phyloP scores from a whole-genome alignment of 75 land plant species.

The Selaginella moellendorffii region DNA sequence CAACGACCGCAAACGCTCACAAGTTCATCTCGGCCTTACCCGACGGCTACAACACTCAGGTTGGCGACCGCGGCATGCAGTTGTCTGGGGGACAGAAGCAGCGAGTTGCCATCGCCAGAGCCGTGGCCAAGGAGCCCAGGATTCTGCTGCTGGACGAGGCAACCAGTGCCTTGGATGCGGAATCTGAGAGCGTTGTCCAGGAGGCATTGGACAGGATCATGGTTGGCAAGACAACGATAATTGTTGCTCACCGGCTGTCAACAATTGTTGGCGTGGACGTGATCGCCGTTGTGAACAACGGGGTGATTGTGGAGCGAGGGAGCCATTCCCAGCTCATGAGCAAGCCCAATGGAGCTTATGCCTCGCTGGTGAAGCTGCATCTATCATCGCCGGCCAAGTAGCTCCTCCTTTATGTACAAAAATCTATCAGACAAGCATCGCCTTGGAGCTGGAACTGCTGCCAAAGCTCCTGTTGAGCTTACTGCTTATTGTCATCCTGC shows the following conservation, averaged over 20 bases:
- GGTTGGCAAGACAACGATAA: neutral
- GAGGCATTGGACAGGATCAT: slow-evolving; percentile 6
- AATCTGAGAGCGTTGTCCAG: slow-evolving; percentile 3
- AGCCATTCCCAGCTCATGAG: neutral
- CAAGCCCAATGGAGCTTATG: neutral
- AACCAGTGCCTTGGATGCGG: slow-evolving; percentile 7
- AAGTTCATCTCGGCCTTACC: neutral
- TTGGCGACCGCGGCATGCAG: slow-evolving; percentile 5
- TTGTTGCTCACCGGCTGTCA: slow-evolving; percentile 2
- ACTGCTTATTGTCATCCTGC: slow-evolving; percentile 8
- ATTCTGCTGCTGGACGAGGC: slow-evolving; percentile 2
- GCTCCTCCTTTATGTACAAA: neutral
- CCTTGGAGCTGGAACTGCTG: slow-evolving; percentile 53
- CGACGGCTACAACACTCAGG: neutral
- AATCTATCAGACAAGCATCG: slow-evolving; percentile 49
- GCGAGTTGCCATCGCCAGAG: slow-evolving; percentile 4
- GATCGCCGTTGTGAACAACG: neutral
- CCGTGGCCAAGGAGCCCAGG: neutral
- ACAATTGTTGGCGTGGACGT: neutral
- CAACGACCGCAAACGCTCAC: neutral
- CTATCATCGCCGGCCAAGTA: neutral
- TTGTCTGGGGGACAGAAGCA: slow-evolving; percentile 4
- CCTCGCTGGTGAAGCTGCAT: slow-evolving; percentile 4
- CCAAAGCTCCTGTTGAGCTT: slow-evolving; percentile 33
- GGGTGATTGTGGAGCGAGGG: slow-evolving; percentile 3